Evolutionary conservation across 108 stramenopile genomes (phyloP).

Genomic region (Poteriospumella lacustris): DNA sequence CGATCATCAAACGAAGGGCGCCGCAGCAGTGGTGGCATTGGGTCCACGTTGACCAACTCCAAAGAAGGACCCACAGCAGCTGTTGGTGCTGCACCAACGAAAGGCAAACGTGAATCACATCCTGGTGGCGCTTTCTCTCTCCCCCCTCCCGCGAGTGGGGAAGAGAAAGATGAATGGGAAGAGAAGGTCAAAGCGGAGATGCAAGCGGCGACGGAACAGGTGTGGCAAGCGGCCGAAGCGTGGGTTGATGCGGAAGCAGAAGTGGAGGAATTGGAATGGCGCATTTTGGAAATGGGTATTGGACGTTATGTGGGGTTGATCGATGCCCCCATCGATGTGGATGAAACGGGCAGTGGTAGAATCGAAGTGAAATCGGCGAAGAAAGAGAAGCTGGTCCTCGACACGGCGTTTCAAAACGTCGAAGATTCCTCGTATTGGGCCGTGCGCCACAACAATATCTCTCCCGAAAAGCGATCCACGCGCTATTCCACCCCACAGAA

Average conservation of each 20-base stretch:
- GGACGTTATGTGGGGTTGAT: background rate
- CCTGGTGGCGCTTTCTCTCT: background rate
- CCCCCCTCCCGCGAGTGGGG: background rate
- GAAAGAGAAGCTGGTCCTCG: background rate
- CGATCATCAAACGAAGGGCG: no score
- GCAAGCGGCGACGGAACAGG: background rate
- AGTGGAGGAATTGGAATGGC: constrained; percentile 13
- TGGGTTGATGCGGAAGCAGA: constrained; percentile 15
- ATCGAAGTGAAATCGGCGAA: background rate
- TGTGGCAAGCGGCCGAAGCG: constrained; percentile 11
- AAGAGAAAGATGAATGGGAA: background rate
- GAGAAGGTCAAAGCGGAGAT: background rate
- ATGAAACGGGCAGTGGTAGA: background rate
- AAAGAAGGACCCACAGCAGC: no score
- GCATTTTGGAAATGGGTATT: background rate
- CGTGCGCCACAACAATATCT: background rate
- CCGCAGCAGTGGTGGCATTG: no score
- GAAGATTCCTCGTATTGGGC: background rate
- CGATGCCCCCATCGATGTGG: background rate
- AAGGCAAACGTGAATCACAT: background rate
- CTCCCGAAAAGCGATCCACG: background rate
- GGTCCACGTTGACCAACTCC: no score
- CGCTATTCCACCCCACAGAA: background rate
- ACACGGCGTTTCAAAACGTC: background rate
- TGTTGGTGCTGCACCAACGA: background rate